These are phyloP conservation scores for Exutisphaerella laricina DNA, from an alignment of 2,329 filamentous ascomycete genomes.

Conservation along the genomic window DNA sequence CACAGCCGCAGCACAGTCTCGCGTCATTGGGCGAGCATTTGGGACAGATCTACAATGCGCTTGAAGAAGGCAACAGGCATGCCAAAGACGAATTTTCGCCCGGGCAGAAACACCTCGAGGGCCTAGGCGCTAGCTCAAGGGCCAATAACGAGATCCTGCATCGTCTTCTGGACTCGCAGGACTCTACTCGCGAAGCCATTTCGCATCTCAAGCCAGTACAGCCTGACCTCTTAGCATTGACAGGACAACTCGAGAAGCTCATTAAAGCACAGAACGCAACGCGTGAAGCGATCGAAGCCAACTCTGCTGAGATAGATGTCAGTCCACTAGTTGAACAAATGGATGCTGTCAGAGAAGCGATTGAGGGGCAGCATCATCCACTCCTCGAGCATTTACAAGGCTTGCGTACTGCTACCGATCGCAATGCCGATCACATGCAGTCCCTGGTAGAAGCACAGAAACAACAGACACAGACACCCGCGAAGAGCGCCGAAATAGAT, in stretches of 20 bases:
- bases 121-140: not conserved
- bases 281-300: constrained; percentile 12
- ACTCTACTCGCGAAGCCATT: not conserved
- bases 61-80: constrained; percentile 18
- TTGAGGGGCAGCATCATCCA: constrained; percentile 4
- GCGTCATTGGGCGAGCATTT: constrained; percentile 17
- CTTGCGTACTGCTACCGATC: constrained; percentile 18
- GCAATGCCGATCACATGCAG: constrained; percentile 19
- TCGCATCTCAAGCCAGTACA: not conserved
- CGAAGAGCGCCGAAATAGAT: constrained; percentile 16
- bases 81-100: constrained; percentile 1
- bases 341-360: constrained; percentile 10
- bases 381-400: constrained; percentile 12
- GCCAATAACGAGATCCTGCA: constrained; percentile 1
- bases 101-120: constrained; percentile 4
- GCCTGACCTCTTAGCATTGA: constrained; percentile 1
- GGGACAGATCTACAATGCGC: constrained; percentile 19
- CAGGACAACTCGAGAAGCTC: constrained; percentile 12
- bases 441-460: constrained; percentile 18
- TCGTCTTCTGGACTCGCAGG: constrained; percentile 1
- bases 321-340: constrained; percentile 19
- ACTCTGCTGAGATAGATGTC: constrained; percentile 18
- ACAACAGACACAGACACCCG: not conserved
- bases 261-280: constrained; percentile 22
- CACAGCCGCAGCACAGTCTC: constrained; percentile 1